Conservation (phyloP, 176 grass and related monocot species). For the Elymus sibiricus region DNA sequence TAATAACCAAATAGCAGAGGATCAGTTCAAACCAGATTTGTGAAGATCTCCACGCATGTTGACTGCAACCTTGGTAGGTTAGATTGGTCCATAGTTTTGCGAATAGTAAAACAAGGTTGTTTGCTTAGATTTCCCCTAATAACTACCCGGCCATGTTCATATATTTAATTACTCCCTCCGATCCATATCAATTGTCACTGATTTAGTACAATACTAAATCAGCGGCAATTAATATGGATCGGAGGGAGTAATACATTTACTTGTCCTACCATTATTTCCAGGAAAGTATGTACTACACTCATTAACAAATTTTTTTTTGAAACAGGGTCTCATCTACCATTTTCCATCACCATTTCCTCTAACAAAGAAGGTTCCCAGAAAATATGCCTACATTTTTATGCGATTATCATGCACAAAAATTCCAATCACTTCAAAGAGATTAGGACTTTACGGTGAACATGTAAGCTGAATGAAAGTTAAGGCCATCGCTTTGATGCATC, state of each 20-base stretch:
- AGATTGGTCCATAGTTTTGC: neutral
- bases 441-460: neutral
- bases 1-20: constrained; percentile 27
- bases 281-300: neutral
- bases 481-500: neutral
- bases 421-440: neutral
- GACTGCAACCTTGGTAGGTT: neutral
- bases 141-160: neutral
- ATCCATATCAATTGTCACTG: no score
- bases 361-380: neutral
- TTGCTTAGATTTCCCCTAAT: neutral
- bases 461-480: constrained; percentile 3
- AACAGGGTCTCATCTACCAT: neutral
- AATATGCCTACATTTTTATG: neutral
- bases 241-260: neutral
- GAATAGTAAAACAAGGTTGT: neutral
- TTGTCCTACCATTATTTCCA: neutral
- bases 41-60: constrained; percentile 38
- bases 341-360: neutral
- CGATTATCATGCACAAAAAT: constrained; percentile 7
- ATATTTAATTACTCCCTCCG: neutral
- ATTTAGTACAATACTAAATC: no score
- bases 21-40: constrained; percentile 4
- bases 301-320: neutral
- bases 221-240: no score